These are phyloP conservation scores for Ophiostoma pallidulum DNA, from an alignment of 2,329 filamentous ascomycete genomes.

Conservation along the genomic window DNA sequence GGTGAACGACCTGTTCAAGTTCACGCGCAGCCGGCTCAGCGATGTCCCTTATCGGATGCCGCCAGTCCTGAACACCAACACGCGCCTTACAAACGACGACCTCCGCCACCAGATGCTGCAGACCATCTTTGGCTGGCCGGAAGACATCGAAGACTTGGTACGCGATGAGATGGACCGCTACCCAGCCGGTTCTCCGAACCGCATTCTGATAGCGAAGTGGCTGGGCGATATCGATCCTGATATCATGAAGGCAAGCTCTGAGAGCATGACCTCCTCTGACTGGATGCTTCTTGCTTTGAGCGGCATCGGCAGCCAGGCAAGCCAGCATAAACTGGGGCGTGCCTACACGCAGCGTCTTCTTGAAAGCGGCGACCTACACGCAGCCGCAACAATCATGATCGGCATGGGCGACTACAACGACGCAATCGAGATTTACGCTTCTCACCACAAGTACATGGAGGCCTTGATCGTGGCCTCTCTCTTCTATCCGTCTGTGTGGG, in stretches of 20 bases:
- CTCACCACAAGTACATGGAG: slow-evolving; percentile 85
- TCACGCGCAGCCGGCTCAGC: slow-evolving; percentile 66
- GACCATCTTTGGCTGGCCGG: slow-evolving; percentile 91
- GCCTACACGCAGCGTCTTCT: slow-evolving; percentile 85
- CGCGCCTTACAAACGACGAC: slow-evolving; percentile 63
- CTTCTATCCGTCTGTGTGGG: slow-evolving; percentile 77
- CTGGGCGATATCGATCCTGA: slow-evolving; percentile 77
- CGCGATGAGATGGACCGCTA: slow-evolving; percentile 76
- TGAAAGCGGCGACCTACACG: slow-evolving; percentile 83
- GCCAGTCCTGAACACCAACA: slow-evolving; percentile 47
- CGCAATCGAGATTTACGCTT: slow-evolving; percentile 92
- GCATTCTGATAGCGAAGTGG: slow-evolving; percentile 85
- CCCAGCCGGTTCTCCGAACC: slow-evolving; percentile 60
- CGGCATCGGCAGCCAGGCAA: slow-evolving; percentile 67
- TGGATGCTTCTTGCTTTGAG: slow-evolving; percentile 95
- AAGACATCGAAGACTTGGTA: slow-evolving; percentile 70
- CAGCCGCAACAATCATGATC: slow-evolving; percentile 84
- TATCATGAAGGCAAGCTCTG: slow-evolving; percentile 67
- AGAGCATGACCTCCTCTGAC: slow-evolving; percentile 85
- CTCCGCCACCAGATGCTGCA: slow-evolving; percentile 83
- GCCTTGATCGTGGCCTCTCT: slow-evolving; percentile 81
- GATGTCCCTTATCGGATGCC: slow-evolving; percentile 72
- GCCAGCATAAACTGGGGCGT: slow-evolving; percentile 82
- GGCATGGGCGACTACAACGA: slow-evolving; percentile 89
- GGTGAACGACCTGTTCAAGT: slow-evolving; percentile 75